Base-by-base conservation (phyloP, 83 land plant genomes). In the Diphasiastrum complanatum region DNA sequence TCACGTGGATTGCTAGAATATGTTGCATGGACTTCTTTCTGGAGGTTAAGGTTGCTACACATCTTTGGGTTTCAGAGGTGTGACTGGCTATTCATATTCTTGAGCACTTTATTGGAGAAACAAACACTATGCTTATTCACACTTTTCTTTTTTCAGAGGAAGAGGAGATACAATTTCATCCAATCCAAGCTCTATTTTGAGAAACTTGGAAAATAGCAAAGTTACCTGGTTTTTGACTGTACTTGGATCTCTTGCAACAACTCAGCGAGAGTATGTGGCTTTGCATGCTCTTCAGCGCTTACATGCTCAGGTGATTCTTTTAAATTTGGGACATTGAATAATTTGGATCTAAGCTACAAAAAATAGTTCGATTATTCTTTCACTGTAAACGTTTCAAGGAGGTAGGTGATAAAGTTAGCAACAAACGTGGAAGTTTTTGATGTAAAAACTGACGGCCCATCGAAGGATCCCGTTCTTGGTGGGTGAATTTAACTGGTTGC, bases 231-330 rank as follows among this genome's bases (percentile, higher is more conserved):
- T 59, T 59, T 52, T 95, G 14, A 82, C 99, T 45, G 97, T 84
- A 5, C 86, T 95, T 54, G 99, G 99, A 54, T 80, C 93, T 41
- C 83, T 86, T 68, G 88, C 99, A 31, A 95, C 99, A 33, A 95
- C 85, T 14, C 99, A 95, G 69, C 82, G 97, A 10, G 99, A 95
- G 71, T 95, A 95, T 73, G 70, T 87, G 46, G 99, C 93, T 28
- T 47, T 90, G 36, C 97, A 95, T 77, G 89, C 85, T 49, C 89
- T 95, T 67, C 85, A 78, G 28, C 87, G 83, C 31, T 86, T 95
- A 23, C 89, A 83, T 50, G 51, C 69, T 8, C 93, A 95, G 89
- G 99, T 95, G 2, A 52, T 23, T 53, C 30, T 56, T 33, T 18
- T n/a, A n/a, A n/a, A n/a, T n/a, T n/a, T n/a, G n/a, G 28, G 33